Evolutionary conservation across 2,329 filamentous ascomycete genomes (phyloP), one percentile per base, ranked within the genome.

Genomic region (Alternaria rosae): DNA sequence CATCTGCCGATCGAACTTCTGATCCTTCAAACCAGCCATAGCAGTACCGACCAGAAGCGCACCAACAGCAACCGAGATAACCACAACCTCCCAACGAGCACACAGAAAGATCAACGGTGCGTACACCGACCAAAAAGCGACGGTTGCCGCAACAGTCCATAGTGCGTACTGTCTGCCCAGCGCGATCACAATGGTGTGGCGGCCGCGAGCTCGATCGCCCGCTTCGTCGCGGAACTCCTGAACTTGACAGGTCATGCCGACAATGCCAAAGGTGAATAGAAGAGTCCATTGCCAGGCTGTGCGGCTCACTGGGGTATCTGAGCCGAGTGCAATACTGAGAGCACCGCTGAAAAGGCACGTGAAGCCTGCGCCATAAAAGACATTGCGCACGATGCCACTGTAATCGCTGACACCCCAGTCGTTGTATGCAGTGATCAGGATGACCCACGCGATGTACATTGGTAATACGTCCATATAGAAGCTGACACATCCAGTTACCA

Each of bases 131-230:
- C 65, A 69, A 23, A 64, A 66, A 11, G 35, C 15, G 10, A 68
- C 61, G 7, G 44, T 38, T 5, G 54, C 13, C 44, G 63, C 54
- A n/a, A 68, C 63, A 15, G 59, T 60, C 56, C 62, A 61, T 20
- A 67, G 45, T 3, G 63, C 57, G 1, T 10, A 30, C 42, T 51
- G 58, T 3, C 67, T 62, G 5, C 68, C 66, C 93, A 94, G 81
- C 91, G 93, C 83, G 90, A 93, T 86, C 89, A 92, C 82, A 92
- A 93, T 87, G 87, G 92, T 74, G 93, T 91, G 60, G 93, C 92
- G 21, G 91, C 92, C 62, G 92, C 91, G 57, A 93, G 94, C 84
- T 89, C 43, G 54, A 25, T 70, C 67, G 17, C 69, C 69, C 7
- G 53, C 60, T 41, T 68, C 74, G 45, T 82, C 80, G 6, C 78